These are phyloP conservation scores for Monosporascus sp. DNA, from an alignment of 2,329 filamentous ascomycete species.

Conservation along the genomic window DNA sequence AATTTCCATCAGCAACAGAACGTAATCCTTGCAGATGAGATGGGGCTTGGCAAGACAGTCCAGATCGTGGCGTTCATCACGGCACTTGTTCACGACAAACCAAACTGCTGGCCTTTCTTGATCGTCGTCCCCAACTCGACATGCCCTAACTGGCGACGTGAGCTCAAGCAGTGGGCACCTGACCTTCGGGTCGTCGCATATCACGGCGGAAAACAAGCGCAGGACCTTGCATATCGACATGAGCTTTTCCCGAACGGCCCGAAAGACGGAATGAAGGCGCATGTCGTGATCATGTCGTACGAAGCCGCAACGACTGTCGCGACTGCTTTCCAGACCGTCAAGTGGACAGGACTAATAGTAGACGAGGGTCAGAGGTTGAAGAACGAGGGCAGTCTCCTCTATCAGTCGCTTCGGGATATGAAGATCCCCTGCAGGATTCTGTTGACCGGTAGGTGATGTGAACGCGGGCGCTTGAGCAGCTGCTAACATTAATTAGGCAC, in stretches of 20 bases:
- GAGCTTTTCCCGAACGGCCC: conserved; percentile 72
- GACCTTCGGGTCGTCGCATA: conserved; percentile 85
- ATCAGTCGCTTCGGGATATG: conserved; percentile 66
- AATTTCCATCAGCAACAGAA: conserved; percentile 81
- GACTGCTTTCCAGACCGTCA: conserved; percentile 63
- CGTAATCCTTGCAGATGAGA: conserved; percentile 91
- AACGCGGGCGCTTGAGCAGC: not conserved
- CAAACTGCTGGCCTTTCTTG: conserved; percentile 82
- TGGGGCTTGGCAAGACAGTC: conserved; percentile 96
- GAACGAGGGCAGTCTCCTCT: conserved; percentile 82
- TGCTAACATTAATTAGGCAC: conserved; percentile 45
- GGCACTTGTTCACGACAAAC: conserved; percentile 61
- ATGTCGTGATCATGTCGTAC: conserved; percentile 93
- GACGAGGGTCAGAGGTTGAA: conserved; percentile 96
- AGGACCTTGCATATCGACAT: conserved; percentile 72
- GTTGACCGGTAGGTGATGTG: conserved; percentile 55
- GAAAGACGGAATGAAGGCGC: conserved; percentile 70
- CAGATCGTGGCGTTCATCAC: conserved; percentile 83
- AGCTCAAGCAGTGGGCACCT: conserved; percentile 92
- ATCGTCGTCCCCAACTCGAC: conserved; percentile 93
- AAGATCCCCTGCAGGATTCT: conserved; percentile 79
- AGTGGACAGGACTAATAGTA: conserved; percentile 84
- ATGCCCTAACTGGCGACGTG: conserved; percentile 94
- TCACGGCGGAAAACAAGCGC: conserved; percentile 70
- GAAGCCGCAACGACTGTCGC: conserved; percentile 76